Percentiles rank a stretch among this genome's conserved stretches.
These are phyloP conservation scores for Ogataea trehaloabstinens DNA, from an alignment of 805 yeast species.

Conservation along the genomic window DNA sequence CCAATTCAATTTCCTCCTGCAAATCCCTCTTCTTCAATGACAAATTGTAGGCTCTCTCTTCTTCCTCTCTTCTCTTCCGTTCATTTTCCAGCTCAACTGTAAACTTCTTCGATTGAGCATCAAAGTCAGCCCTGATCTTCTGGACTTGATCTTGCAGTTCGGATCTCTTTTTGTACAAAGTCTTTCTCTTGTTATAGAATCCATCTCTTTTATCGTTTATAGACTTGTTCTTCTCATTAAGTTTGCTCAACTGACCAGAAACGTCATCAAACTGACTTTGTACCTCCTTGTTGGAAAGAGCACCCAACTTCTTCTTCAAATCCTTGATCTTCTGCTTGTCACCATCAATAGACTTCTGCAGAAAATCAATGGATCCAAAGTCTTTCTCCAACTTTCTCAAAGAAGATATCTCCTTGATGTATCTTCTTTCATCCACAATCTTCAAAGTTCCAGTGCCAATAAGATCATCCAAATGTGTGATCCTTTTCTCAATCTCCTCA, in stretches of 20 bases:
- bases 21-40: slow-evolving; percentile 49
- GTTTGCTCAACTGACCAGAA: slow-evolving; percentile 66
- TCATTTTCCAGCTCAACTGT: slow-evolving; percentile 67
- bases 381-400: slow-evolving; percentile 81
- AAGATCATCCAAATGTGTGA: slow-evolving; percentile 63
- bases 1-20: slow-evolving; percentile 62
- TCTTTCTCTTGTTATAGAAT: slow-evolving; percentile 63
- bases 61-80: slow-evolving; percentile 63
- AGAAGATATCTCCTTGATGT: slow-evolving; percentile 79
- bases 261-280: slow-evolving; percentile 66
- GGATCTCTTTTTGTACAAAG: slow-evolving; percentile 65
- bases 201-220: slow-evolving; percentile 64
- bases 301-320: slow-evolving; percentile 63
- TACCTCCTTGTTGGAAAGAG: slow-evolving; percentile 60
- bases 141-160: slow-evolving; percentile 64
- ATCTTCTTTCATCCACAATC: slow-evolving; percentile 86
- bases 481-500: slow-evolving; percentile 67
- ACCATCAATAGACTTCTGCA: slow-evolving; percentile 74
- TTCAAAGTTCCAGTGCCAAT: slow-evolving; percentile 78
- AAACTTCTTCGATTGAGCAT: slow-evolving; percentile 71
- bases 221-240: slow-evolving; percentile 58
- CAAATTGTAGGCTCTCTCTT: slow-evolving; percentile 53
- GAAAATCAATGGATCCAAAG: slow-evolving; percentile 67
- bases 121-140: slow-evolving; percentile 69
- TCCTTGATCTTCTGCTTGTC: slow-evolving; percentile 75